Base-by-base conservation (phyloP, 768 basidiomycete species). In the Suillus americanus region DNA sequence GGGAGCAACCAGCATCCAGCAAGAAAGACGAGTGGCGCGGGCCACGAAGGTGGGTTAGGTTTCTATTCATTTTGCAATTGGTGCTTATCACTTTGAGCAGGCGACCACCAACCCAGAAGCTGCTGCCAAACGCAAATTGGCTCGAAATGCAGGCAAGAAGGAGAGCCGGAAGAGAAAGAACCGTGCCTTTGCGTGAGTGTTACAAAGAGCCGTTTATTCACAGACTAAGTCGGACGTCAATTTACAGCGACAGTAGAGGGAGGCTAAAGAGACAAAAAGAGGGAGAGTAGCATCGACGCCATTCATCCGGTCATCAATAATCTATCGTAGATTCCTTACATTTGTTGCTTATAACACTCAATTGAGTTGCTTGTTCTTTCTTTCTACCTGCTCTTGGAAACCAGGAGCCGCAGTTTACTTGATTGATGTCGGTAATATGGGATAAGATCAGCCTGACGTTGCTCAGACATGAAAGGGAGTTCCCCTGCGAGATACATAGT, bases 151-250 rank as follows among this genome's bases (percentile, higher is more conserved):
- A 12, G 81, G 85, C 69, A 96, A 96, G 80, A 95, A 94, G 77
- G 93, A 92, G 69, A 90, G 90, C 67, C 83, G 89, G 72, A 96
- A 96, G 74, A 79, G 93, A 70, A 95, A 94, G 76, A 83, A 82
- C 53, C 75, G 80, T 33, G 71, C 74, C 30, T 88, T 86, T 72
- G 81, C 82, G 89, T 90, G 70, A 78, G 90, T 82, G 10, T 51
- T 23, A n/a, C 13, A 25, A 25, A 5, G 7, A 10, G 45, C 6
- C 0, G 5, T 28, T 3, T 54, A 54, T 8, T 45, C 5, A 23
- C 28, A 16, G 18, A 45, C 23, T 61, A 48, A 46, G 4, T 48
- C 28, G 57, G 12, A 60, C 30, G 1, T n/a, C 33, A 3, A 10
- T 55, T 23, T 59, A 7, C 57, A 86, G 85, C 5, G 85, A 86